Conservation (phyloP, 169 alveolate genomes). For the Plasmodium relictum region DNA sequence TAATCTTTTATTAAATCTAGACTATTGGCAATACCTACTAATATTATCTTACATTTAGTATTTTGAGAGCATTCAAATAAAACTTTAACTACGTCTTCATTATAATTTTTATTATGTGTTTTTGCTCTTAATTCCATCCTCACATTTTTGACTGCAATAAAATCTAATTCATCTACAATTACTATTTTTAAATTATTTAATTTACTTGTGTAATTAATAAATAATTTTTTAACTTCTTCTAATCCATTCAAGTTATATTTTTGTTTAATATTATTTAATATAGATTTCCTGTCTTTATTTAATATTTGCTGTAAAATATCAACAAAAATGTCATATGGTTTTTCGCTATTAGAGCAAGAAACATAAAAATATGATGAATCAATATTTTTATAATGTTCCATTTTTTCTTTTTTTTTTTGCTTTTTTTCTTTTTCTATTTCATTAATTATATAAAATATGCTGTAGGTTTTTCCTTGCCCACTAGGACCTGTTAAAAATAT, state of each 20-base stretch:
- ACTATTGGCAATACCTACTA: slow-evolving; percentile 71
- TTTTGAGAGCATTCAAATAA: slow-evolving; percentile 59
- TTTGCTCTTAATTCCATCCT: slow-evolving; percentile 51
- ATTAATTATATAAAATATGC: slow-evolving; percentile 66
- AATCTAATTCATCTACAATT: slow-evolving; percentile 69
- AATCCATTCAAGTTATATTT: slow-evolving; percentile 53
- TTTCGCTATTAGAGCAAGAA: slow-evolving; percentile 61
- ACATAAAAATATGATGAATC: slow-evolving; percentile 71
- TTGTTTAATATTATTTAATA: slow-evolving; percentile 39
- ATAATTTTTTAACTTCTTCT: slow-evolving; percentile 59
- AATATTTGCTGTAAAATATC: slow-evolving; percentile 66
- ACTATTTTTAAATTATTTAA: slow-evolving; percentile 63
- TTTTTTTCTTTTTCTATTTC: slow-evolving; percentile 61
- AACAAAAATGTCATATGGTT: slow-evolving; percentile 66
- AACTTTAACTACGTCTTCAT: slow-evolving; percentile 62
- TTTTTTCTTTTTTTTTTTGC: not conserved
- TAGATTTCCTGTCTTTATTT: slow-evolving; percentile 43
- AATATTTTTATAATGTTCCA: not conserved
- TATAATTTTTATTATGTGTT: not conserved
- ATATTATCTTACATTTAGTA: slow-evolving; percentile 38
- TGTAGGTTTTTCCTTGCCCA: slow-evolving; percentile 72
- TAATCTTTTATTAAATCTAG: slow-evolving; percentile 68
- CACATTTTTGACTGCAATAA: slow-evolving; percentile 66
- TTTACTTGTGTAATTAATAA: slow-evolving; percentile 57
- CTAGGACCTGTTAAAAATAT: slow-evolving; percentile 69